Evolutionary conservation across 345 rosid genomes (phyloP).

Genomic region (Eucalyptus fibrosa): DNA sequence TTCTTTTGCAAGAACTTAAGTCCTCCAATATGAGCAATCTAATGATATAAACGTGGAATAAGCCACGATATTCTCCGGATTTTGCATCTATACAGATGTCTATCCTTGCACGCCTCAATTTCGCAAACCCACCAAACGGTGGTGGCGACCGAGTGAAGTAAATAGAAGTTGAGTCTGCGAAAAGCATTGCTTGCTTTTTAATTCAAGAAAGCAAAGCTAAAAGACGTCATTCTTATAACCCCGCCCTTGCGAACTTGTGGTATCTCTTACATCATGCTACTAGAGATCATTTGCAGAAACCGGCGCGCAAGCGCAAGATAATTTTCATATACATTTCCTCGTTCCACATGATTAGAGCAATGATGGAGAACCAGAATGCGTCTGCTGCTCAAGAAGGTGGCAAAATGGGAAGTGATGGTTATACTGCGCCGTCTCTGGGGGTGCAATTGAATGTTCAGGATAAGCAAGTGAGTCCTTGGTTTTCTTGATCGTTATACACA

Average conservation of each 20-base stretch:
- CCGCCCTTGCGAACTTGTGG: neutral
- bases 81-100: neutral
- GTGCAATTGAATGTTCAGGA: constrained; percentile 11
- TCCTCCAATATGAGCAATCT: neutral
- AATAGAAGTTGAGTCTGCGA: neutral
- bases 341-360: neutral
- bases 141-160: constrained; percentile 35
- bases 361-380: neutral
- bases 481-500: neutral
- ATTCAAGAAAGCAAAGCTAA: constrained; percentile 10
- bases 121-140: constrained; percentile 12
- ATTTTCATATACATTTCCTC: neutral
- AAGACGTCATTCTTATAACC: neutral
- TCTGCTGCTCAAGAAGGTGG: neutral
- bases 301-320: neutral
- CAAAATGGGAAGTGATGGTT: neutral
- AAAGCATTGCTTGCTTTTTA: constrained; percentile 14
- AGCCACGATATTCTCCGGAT: neutral
- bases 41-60: neutral
- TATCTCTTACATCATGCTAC: neutral
- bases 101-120: constrained; percentile 9
- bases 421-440: neutral
- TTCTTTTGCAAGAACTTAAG: neutral
- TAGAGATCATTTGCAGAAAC: neutral
- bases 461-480: neutral